Evolutionary conservation across 2,329 filamentous ascomycete genomes (phyloP).

Genomic region (Dactylellina parvicollis): DNA sequence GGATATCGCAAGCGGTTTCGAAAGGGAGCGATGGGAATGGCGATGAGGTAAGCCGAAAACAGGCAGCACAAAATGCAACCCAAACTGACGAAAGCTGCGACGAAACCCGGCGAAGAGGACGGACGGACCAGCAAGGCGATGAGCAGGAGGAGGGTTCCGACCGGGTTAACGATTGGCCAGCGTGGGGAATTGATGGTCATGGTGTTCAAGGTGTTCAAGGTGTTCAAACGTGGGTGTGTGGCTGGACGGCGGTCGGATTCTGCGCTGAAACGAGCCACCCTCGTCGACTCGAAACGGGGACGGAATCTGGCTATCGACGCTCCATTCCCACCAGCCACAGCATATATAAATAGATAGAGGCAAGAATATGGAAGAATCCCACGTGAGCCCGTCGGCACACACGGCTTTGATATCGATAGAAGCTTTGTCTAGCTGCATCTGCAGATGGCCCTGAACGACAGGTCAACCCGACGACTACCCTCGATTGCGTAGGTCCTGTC

Average conservation of each 20-base stretch:
- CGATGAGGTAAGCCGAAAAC: constrained; percentile 53
- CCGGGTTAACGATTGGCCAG: too few relatives aligned
- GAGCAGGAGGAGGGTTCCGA: neutral
- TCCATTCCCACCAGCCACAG: constrained; percentile 5
- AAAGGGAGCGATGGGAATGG: constrained; percentile 26
- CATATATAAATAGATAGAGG: too few relatives aligned
- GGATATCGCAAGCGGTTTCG: neutral
- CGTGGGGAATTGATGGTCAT: too few relatives aligned
- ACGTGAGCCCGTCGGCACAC: too few relatives aligned
- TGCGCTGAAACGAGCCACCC: constrained; percentile 16
- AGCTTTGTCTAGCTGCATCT: constrained; percentile 29
- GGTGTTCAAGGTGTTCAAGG: too few relatives aligned
- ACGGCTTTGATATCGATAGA: constrained; percentile 23
- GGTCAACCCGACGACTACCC: constrained; percentile 15
- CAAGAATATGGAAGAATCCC: too few relatives aligned
- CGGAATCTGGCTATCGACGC: neutral
- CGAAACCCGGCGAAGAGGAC: constrained; percentile 6
- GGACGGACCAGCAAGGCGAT: too few relatives aligned
- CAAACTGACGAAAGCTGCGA: constrained; percentile 41
- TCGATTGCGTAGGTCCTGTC: constrained; percentile 26
- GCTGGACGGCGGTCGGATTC: neutral
- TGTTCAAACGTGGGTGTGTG: too few relatives aligned
- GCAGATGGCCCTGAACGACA: constrained; percentile 11
- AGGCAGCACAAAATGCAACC: too few relatives aligned
- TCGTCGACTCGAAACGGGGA: neutral